Evolutionary conservation across 2,329 filamentous ascomycete genomes (phyloP), one percentile per base, ranked within the genome.

Genomic region (Neurospora sp.): DNA sequence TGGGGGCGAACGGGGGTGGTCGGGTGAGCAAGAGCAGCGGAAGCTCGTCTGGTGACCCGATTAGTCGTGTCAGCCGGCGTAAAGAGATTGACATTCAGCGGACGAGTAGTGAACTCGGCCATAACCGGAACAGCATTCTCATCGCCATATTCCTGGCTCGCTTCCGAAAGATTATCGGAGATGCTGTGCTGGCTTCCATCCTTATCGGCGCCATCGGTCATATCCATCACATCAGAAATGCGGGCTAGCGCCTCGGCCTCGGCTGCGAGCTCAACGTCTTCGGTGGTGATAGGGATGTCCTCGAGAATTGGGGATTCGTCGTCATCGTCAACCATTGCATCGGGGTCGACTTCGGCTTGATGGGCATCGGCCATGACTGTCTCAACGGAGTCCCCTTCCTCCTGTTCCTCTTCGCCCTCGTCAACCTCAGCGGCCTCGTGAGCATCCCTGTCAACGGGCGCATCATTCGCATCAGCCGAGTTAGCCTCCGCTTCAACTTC

Each of bases 111-210:
- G 28, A 62, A 62, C 6, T 62, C 52, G 15, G 52, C 28, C 52
- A 62, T 5, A 10, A 82, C 72, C 3, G 85, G 88, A 10, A 87
- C 78, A 38, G 84, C 82, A 76, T 91, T 91, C 76, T 91, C 89
- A 74, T 91, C 88, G 2, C 85, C 88, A 75, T 90, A 90, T 73
- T 89, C 86, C 73, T 91, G 86, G 74, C 87, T 90, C 1, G 85
- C 85, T 71, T 90, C 87, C 0, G 89, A 90, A 3, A 84, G 77
- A 0, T 82, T 80, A 58, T 86, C 83, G 17, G 87, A 84, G 67
- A 82, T 79, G n/a, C 68, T 77, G 68, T 71, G 73, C 70, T 70
- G 72, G 72, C 67, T 70, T 36, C 52, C 52, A 33, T 62, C 52
- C 52, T 62, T 62, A n/a, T 62, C 52, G 52, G 15, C 52, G 28